These are phyloP conservation scores for Aplosporella prunicola DNA, from an alignment of 2,329 filamentous ascomycete species.

Conservation along the genomic window DNA sequence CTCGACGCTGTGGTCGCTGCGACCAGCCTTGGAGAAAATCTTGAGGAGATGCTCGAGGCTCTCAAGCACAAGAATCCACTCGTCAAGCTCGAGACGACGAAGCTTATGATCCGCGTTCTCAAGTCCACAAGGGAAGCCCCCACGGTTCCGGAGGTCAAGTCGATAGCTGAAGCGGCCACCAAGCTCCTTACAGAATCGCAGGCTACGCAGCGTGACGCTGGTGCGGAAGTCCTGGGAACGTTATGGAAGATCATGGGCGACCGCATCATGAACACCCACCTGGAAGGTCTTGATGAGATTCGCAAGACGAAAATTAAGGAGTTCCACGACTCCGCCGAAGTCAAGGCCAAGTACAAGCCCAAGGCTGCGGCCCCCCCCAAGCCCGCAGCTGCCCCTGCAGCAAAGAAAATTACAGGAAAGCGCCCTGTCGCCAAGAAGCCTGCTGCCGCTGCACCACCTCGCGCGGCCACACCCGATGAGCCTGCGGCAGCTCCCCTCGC, in stretches of 20 bases:
- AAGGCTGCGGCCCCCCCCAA: conserved; percentile 60
- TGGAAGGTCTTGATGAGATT: conserved; percentile 91
- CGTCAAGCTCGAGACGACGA: conserved; percentile 90
- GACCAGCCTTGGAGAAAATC: conserved; percentile 68
- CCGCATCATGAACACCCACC: conserved; percentile 82
- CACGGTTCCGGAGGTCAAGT: conserved; percentile 69
- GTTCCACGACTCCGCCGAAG: conserved; percentile 70
- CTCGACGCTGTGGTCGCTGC: conserved; percentile 61
- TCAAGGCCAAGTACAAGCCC: conserved; percentile 85
- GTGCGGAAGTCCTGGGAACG: conserved; percentile 84
- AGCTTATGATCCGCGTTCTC: conserved; percentile 82
- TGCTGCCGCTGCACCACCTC: conserved; percentile 30
- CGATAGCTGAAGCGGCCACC: conserved; percentile 79
- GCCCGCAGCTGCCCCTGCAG: conserved; percentile 43
- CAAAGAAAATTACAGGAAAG: conserved; percentile 39
- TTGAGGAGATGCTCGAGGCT: conserved; percentile 83
- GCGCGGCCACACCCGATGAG: conserved; percentile 23
- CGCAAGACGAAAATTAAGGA: conserved; percentile 94
- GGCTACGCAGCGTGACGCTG: conserved; percentile 75
- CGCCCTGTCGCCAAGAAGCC: conserved; percentile 46
- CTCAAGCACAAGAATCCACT: conserved; percentile 93
- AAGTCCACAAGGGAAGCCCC: conserved; percentile 77
- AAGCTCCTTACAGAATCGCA: conserved; percentile 86
- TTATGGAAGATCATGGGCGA: conserved; percentile 99
- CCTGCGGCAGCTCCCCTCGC: conserved; percentile 46